Percentiles rank a stretch among this genome's conserved stretches.
Conservation (phyloP, 108 stramenopile genomes). For the Pseudonitzschia pungens region DNA sequence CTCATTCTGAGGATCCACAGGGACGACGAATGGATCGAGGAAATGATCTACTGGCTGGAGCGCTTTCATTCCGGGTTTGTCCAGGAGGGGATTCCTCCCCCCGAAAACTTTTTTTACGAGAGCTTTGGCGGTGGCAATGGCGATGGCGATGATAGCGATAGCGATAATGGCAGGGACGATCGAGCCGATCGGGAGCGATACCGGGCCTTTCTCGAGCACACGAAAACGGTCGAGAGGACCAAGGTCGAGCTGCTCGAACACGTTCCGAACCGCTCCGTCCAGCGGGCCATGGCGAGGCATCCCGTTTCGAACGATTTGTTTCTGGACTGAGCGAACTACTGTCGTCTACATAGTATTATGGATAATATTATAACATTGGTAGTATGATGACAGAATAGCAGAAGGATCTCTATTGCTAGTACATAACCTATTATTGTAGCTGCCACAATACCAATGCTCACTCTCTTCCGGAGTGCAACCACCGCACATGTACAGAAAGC, state of each 20-base stretch:
- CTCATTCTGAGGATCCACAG: slow-evolving; percentile 68
- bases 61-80: slow-evolving; percentile 62
- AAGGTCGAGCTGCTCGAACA: slow-evolving; percentile 30
- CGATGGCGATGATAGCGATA: no score
- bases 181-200: slow-evolving; percentile 21
- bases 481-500: no score
- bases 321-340: slow-evolving; percentile 20
- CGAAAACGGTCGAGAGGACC: slow-evolving; percentile 9
- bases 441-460: no score
- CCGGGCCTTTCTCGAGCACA: slow-evolving; percentile 27
- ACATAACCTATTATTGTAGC: no score
- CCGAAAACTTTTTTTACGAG: slow-evolving; percentile 60
- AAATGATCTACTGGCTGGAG: slow-evolving; percentile 80
- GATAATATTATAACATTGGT: no score
- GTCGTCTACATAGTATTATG: no score
- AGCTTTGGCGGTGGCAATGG: no score
- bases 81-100: slow-evolving; percentile 46
- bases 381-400: no score
- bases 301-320: slow-evolving; percentile 24
- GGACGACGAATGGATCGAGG: slow-evolving; percentile 80
- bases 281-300: slow-evolving; percentile 10
- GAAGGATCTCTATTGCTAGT: no score
- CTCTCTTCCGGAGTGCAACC: no score
- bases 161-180: neutral
- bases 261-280: slow-evolving; percentile 28